These are phyloP conservation scores for Coemansia sp. DNA, from an alignment of 192 early-diverging fungal genomes.

Conservation along the genomic window DNA sequence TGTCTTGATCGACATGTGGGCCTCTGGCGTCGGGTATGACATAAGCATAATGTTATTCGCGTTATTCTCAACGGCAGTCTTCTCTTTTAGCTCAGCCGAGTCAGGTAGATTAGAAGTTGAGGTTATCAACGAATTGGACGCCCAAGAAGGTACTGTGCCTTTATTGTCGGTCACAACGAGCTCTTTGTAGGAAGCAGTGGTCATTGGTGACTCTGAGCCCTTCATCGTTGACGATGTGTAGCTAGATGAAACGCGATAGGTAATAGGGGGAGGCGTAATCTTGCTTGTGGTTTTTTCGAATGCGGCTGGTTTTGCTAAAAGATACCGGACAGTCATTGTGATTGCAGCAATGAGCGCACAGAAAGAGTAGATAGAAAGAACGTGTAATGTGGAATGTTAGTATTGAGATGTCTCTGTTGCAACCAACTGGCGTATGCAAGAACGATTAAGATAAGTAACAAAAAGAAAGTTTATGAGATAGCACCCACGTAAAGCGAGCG, in stretches of 20 bases:
- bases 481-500: not conserved
- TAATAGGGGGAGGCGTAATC: not conserved
- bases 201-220: slow-evolving; percentile 5
- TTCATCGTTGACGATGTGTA: slow-evolving; percentile 7
- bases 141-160: not conserved
- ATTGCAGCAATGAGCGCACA: not conserved
- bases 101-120: not conserved
- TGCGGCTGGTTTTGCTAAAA: slow-evolving; percentile 3
- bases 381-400: not conserved
- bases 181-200: not conserved
- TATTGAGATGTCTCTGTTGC: not conserved
- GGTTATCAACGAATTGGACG: not conserved
- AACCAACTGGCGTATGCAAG: not conserved
- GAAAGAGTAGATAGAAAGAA: not conserved
- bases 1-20: not conserved
- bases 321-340: slow-evolving; percentile 7
- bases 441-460: not conserved
- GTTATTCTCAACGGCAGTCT: not conserved
- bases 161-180: not conserved
- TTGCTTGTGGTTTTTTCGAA: not conserved
- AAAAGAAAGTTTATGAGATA: not conserved
- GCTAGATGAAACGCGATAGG: slow-evolving; percentile 5
- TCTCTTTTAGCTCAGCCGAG: not conserved
- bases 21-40: slow-evolving; percentile 8
- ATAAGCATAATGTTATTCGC: not conserved